Base-by-base conservation (phyloP, 495 filamentous ascomycete species). In the Xylaria longipes region DNA sequence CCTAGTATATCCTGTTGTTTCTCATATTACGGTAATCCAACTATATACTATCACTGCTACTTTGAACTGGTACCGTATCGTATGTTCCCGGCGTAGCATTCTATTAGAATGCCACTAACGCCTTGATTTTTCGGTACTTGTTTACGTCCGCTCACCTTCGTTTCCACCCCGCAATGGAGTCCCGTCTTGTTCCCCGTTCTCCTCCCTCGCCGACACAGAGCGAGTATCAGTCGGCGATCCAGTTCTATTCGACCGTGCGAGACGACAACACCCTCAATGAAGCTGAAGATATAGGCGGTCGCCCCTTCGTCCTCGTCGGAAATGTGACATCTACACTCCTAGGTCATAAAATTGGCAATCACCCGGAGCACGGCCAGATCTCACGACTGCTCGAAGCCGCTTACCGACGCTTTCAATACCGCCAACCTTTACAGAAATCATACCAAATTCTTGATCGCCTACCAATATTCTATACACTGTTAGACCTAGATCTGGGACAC, bases 401-500 rank as follows among this genome's bases (percentile, higher is more conserved):
- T 65, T 65, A 65, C 27, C 62, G 62, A 6, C 62, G 62, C 39
- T 7, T 48, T n/a, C 4, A 46, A 20, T 46, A 65, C 41, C 15
- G 25, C 27, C 41, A 4, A 3, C 62, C 62, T 17, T 46, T 65
- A 9, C 62, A 65, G 62, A 65, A 12, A 46, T 33, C 62, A 33
- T 20, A 45, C 14, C 62, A 65, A 15, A 65, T 65, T 33, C 62
- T 65, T n/a, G 41, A 65, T 33, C 62, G 41, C 41, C 62, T 65
- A 48, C 62, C 62, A 12, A 65, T 65, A 65, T 65, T 65, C 27
- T 65, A 65, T 33, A 65, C 62, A 29, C 27, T 65, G 4, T n/a
- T 65, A 33, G 62, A 65, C 27, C 62, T 65, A 20, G 62, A 65
- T 12, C 62, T 65, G 15, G 62, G 62, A n/a, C 41, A 65, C 62